phyloP scores from a whole-genome alignment of 1,284 basidiomycete species.

The Trichosporon sp. region DNA sequence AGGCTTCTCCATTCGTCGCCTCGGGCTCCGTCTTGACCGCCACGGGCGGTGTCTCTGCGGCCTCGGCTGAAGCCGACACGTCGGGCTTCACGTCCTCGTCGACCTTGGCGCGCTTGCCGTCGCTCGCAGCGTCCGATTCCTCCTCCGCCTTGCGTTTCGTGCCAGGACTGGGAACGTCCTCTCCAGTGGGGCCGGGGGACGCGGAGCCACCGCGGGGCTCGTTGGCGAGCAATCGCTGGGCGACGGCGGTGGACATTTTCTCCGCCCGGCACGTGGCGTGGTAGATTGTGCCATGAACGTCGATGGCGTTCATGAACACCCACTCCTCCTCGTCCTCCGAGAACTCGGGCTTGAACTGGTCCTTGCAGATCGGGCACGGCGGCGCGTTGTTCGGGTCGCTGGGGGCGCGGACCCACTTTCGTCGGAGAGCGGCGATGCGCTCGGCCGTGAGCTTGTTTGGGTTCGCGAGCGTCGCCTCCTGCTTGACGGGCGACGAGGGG shows the following conservation, averaged over 20 bases:
- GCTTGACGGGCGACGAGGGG: conserved; percentile 23
- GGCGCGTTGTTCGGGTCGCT: conserved; percentile 69
- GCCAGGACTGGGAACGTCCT: conserved; percentile 4
- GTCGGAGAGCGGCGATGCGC: conserved; percentile 67
- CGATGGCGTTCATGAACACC: conserved; percentile 91
- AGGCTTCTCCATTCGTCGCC: neutral
- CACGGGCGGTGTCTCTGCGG: neutral
- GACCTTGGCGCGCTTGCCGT: conserved; percentile 26
- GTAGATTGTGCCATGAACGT: conserved; percentile 76
- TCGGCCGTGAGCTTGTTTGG: conserved; percentile 56
- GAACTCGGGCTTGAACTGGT: conserved; percentile 85
- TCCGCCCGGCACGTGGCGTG: conserved; percentile 91
- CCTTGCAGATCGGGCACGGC: conserved; percentile 96
- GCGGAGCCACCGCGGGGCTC: conserved; percentile 11
- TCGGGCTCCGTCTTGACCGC: conserved; percentile 11
- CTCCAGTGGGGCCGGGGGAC: conserved; percentile 1
- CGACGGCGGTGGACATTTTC: conserved; percentile 30
- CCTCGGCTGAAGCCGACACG: neutral
- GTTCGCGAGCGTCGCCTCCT: neutral
- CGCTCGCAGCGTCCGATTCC: conserved; percentile 11
- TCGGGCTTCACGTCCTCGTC: conserved; percentile 6
- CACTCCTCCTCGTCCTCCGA: conserved; percentile 96
- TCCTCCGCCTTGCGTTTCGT: conserved; percentile 21
- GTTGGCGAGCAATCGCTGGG: conserved; percentile 25
- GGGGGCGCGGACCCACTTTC: conserved; percentile 80